These are phyloP conservation scores for Gaillardinia entomophila DNA, from an alignment of 805 yeast genomes.

Conservation along the genomic window DNA sequence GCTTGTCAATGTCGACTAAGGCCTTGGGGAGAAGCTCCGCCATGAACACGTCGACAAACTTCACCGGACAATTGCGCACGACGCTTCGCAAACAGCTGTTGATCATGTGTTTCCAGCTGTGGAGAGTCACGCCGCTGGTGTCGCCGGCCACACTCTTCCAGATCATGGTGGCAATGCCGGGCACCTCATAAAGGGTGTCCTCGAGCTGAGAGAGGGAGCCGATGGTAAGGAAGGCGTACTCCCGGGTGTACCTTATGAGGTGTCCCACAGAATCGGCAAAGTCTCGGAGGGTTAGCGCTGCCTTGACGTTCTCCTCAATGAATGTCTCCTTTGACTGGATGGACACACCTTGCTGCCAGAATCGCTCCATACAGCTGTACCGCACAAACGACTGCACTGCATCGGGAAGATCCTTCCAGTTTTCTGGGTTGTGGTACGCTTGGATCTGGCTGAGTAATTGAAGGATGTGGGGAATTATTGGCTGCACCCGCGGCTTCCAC, in stretches of 20 bases:
- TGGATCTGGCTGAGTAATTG: conserved; percentile 86
- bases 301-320: conserved; percentile 88
- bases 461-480: conserved; percentile 84
- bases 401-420: conserved; percentile 82
- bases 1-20: conserved; percentile 63
- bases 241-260: conserved; percentile 90
- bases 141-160: conserved; percentile 88
- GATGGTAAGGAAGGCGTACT: conserved; percentile 85
- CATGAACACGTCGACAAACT: conserved; percentile 64
- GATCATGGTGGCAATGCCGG: conserved; percentile 66
- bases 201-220: conserved; percentile 88
- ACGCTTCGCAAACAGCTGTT: conserved; percentile 83
- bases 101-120: conserved; percentile 96
- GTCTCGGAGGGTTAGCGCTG: conserved; percentile 88
- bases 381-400: conserved; percentile 91
- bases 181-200: conserved; percentile 81
- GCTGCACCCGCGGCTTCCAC: conserved; percentile 93
- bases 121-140: conserved; percentile 80
- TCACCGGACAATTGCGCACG: conserved; percentile 81
- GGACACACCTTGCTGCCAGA: conserved; percentile 98
- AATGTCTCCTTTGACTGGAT: conserved; percentile 91
- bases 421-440: conserved; percentile 88
- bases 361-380: conserved; percentile 84
- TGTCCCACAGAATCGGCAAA: conserved; percentile 98
- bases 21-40: conserved; percentile 72